Base-by-base conservation (phyloP, 192 early-diverging fungal species). In the Coemansia asiatica region DNA sequence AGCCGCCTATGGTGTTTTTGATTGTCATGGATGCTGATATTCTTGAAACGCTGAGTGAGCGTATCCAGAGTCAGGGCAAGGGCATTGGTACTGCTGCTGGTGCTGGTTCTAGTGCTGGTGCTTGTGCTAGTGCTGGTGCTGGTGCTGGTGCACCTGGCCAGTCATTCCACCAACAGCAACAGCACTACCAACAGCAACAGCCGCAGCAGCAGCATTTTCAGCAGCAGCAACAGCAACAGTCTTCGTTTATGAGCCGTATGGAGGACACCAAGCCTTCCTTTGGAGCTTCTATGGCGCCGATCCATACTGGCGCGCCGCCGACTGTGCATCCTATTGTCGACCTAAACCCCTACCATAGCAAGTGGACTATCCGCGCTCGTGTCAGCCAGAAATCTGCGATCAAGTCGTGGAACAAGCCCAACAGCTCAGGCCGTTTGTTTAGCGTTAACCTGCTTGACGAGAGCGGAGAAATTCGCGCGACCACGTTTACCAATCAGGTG, bases 321-420 rank as follows among this genome's bases (percentile, higher is more conserved):
- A 59, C 67, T 2, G 29, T 75, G 66, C 71, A 75, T 31, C 79
- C 89, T 25, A 92, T 94, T 73, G 87, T 79, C 48, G 85, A 81
- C 58, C 79, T 96, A 61, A 94, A 88, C 63, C 94, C 94, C 46
- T 96, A 96, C 82, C 91, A 92, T 70, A 92, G 89, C 82, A 91
- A 87, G 85, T 98, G 95, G 95, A 96, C 92, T 13, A 98, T 99
- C 71, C 88, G 90, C 58, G 97, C 93, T 2, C 90, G 94, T 46
- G 92, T 95, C 12, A 85, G 89, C 31, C 83, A 87, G 61, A 99
- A 99, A 82, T 84, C 88, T 3, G 85, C 89, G 19, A 90, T 99
- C 56, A 90, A 86, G 55, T 72, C 72, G 44, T 99, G 90, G 91
- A 83, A 72, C 63, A 98, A 96, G 72, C 68, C 72, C 13, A 81